Percentiles rank a stretch among this genome's conserved stretches.
phyloP scores from a whole-genome alignment of 768 basidiomycete genomes.

The Amylocystis lapponica region DNA sequence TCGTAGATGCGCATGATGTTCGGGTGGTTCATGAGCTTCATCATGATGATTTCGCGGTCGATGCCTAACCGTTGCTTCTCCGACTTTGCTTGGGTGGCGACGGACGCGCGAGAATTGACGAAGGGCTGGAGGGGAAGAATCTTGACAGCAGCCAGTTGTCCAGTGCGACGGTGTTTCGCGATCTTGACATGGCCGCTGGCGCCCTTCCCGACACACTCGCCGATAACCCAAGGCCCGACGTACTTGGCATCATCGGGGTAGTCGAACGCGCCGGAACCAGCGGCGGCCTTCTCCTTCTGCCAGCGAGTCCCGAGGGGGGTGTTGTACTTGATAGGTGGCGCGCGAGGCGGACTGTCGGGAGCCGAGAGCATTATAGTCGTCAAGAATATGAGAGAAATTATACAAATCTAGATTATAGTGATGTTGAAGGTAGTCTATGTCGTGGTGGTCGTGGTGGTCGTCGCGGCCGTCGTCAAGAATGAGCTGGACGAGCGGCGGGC shows the following conservation, averaged over 20 bases:
- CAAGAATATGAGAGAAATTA: neutral
- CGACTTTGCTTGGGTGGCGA: constrained; percentile 62
- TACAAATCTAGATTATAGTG: constrained; percentile 3
- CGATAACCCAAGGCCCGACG: constrained; percentile 90
- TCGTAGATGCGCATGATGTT: constrained; percentile 95
- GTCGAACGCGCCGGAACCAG: constrained; percentile 69
- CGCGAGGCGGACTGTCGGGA: constrained; percentile 52
- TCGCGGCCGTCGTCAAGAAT: constrained; percentile 2
- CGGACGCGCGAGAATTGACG: constrained; percentile 63
- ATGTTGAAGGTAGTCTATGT: neutral
- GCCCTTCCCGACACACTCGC: constrained; percentile 91
- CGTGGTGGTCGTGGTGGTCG: constrained; percentile 2
- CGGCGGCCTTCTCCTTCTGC: constrained; percentile 84
- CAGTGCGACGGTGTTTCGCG: constrained; percentile 78
- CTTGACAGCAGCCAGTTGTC: constrained; percentile 93
- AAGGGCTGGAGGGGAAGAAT: constrained; percentile 84
- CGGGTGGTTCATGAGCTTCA: constrained; percentile 99
- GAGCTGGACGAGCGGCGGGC: too few relatives aligned
- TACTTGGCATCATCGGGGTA: constrained; percentile 78
- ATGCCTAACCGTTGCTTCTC: constrained; percentile 84
- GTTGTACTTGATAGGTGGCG: constrained; percentile 66
- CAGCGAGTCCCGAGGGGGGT: constrained; percentile 76
- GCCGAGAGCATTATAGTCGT: constrained; percentile 3
- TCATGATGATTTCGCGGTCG: constrained; percentile 94
- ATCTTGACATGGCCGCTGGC: constrained; percentile 94